phyloP scores from a whole-genome alignment of 1,284 basidiomycete genomes.

The Ustanciosporium gigantosporum region DNA sequence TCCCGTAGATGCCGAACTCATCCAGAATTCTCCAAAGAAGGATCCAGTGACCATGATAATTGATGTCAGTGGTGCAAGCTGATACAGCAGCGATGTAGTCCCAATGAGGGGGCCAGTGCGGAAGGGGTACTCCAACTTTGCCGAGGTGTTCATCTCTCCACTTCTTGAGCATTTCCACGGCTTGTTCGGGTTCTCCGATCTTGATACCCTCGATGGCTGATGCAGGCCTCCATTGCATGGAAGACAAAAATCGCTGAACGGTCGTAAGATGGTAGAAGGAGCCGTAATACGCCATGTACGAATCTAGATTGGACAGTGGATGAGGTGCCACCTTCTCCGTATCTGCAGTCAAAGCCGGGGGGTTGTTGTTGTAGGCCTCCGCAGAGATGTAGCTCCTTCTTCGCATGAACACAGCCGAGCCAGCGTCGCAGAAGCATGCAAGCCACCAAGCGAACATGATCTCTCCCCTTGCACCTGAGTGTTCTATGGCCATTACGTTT shows the following conservation, averaged over 20 bases:
- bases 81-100: constrained; percentile 81
- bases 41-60: constrained; percentile 80
- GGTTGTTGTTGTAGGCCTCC: constrained; percentile 42
- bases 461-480: constrained; percentile 26
- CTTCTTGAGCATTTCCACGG: constrained; percentile 69
- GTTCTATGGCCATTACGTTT: constrained; percentile 36
- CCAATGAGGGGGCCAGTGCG: constrained; percentile 77
- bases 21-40: constrained; percentile 66
- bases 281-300: constrained; percentile 27
- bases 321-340: constrained; percentile 23
- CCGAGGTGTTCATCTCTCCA: constrained; percentile 79
- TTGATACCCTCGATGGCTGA: constrained; percentile 77
- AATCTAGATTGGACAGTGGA: constrained; percentile 22
- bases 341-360: constrained; percentile 15
- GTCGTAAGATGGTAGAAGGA: constrained; percentile 58
- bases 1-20: constrained; percentile 72
- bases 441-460: constrained; percentile 75
- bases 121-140: constrained; percentile 75
- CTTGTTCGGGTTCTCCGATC: constrained; percentile 68
- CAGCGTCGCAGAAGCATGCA: constrained; percentile 69
- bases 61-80: constrained; percentile 79
- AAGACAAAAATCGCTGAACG: constrained; percentile 76
- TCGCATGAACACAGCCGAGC: constrained; percentile 69
- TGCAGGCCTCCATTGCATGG: constrained; percentile 75
- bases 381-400: constrained; percentile 68